phyloP scores from a whole-genome alignment of 2,329 filamentous ascomycete species.

The Trichoderma lentiforme region DNA sequence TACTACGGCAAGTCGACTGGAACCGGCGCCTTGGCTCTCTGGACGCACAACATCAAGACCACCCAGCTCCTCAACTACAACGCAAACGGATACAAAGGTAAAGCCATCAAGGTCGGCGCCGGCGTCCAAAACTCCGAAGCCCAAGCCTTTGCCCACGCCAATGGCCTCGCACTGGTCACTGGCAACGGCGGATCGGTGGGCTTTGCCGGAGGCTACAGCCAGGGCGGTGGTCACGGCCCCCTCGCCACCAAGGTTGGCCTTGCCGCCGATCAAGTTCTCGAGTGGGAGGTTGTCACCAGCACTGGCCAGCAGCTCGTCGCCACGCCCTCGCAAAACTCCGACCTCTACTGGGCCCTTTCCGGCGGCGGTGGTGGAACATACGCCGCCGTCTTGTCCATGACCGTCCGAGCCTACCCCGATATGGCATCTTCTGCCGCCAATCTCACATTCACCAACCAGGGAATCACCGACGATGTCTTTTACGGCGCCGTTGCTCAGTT shows the following conservation, averaged over 20 bases:
- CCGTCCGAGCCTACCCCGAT: conserved; percentile 9
- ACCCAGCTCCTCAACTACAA: conserved; percentile 40
- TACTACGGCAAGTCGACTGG: conserved; percentile 37
- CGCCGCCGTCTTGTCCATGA: conserved; percentile 16
- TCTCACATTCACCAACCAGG: conserved; percentile 6
- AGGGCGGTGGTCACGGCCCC: conserved; percentile 58
- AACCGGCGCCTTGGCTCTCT: conserved; percentile 38
- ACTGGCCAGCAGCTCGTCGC: conserved; percentile 48
- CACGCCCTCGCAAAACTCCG: conserved; percentile 44
- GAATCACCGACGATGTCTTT: neutral
- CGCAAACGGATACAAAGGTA: conserved; percentile 44
- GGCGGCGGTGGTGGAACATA: conserved; percentile 46
- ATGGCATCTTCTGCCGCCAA: neutral
- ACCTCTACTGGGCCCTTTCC: conserved; percentile 62
- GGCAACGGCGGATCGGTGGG: conserved; percentile 57
- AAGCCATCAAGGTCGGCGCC: conserved; percentile 52
- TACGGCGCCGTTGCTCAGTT: neutral
- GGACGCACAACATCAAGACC: conserved; percentile 40
- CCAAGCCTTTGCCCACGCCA: conserved; percentile 41
- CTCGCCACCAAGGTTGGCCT: conserved; percentile 55
- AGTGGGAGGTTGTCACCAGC: conserved; percentile 54
- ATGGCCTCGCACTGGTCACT: conserved; percentile 48
- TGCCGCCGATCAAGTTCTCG: conserved; percentile 56
- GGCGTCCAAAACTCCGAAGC: conserved; percentile 51
- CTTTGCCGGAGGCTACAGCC: conserved; percentile 56